These are phyloP conservation scores for Aspergillus campestris DNA, from an alignment of 495 filamentous ascomycete genomes.

Conservation along the genomic window DNA sequence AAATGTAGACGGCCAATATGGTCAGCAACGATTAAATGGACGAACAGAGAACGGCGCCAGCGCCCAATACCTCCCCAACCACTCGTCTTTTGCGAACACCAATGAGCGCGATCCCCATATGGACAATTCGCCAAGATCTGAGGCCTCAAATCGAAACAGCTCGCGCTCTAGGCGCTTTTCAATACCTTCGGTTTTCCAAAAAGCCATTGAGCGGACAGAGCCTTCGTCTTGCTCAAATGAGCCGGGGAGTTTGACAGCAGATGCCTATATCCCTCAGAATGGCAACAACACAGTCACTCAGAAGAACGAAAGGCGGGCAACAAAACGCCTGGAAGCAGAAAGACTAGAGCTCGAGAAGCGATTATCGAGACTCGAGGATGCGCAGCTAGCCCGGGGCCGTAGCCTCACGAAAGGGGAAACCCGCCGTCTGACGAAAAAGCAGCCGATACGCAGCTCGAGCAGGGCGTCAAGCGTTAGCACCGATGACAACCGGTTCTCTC, in stretches of 20 bases:
- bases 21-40: too few relatives aligned
- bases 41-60: too few relatives aligned
- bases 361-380: constrained; percentile 25
- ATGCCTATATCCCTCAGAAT: constrained; percentile 13
- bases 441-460: constrained; percentile 22
- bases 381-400: constrained; percentile 14
- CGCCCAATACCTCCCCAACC: neutral
- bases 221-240: too few relatives aligned
- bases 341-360: constrained; percentile 30
- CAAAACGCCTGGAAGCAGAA: constrained; percentile 30
- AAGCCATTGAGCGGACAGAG: too few relatives aligned
- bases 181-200: neutral
- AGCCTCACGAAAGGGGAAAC: constrained; percentile 16
- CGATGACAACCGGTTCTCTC: constrained; percentile 20
- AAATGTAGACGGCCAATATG: too few relatives aligned
- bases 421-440: constrained; percentile 33
- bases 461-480: constrained; percentile 27
- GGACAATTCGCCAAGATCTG: constrained; percentile 3
- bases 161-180: constrained; percentile 3
- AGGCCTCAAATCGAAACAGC: neutral
- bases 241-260: neutral
- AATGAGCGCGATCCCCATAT: constrained; percentile 2
- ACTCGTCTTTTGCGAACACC: neutral
- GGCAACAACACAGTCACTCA: constrained; percentile 9
- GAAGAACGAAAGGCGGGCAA: constrained; percentile 30